Conservation (phyloP, 1,284 basidiomycete genomes). For the Exsudoporus floridanus region DNA sequence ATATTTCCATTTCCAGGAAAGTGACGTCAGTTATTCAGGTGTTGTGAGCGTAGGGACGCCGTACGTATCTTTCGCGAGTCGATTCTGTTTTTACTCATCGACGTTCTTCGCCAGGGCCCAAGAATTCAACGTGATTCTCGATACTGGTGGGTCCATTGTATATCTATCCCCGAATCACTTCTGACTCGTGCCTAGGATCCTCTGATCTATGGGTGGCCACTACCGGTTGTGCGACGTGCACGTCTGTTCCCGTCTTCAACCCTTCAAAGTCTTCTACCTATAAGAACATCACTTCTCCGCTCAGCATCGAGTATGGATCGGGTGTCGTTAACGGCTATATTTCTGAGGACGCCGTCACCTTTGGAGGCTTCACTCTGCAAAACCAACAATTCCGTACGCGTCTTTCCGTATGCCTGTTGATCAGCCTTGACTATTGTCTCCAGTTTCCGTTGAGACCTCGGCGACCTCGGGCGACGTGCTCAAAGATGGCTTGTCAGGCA, state of each 20-base stretch:
- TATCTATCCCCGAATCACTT: background rate
- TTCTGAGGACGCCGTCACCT: conserved; percentile 46
- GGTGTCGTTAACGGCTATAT: conserved; percentile 45
- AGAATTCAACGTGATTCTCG: conserved; percentile 44
- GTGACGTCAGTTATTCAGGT: conserved; percentile 46
- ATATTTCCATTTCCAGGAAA: conserved; percentile 7
- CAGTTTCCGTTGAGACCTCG: conserved; percentile 35
- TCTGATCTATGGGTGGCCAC: conserved; percentile 79
- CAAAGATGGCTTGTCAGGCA: conserved; percentile 52
- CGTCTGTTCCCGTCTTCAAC: conserved; percentile 43
- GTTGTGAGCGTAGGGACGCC: conserved; percentile 48
- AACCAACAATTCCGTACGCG: conserved; percentile 30
- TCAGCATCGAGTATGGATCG: conserved; percentile 47
- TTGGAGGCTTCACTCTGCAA: conserved; percentile 45
- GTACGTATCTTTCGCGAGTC: conserved; percentile 36
- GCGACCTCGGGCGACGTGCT: conserved; percentile 39
- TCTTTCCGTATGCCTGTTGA: background rate
- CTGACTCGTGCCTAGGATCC: conserved; percentile 43
- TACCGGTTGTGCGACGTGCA: conserved; percentile 47
- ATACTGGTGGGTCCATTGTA: conserved; percentile 44
- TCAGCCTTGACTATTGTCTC: background rate
- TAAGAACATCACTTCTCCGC: conserved; percentile 14
- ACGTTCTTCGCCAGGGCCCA: conserved; percentile 26
- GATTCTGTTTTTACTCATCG: background rate
- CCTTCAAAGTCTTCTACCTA: conserved; percentile 43